Evolutionary conservation across 805 yeast species (phyloP).

Genomic region (Yarrowia sp.): DNA sequence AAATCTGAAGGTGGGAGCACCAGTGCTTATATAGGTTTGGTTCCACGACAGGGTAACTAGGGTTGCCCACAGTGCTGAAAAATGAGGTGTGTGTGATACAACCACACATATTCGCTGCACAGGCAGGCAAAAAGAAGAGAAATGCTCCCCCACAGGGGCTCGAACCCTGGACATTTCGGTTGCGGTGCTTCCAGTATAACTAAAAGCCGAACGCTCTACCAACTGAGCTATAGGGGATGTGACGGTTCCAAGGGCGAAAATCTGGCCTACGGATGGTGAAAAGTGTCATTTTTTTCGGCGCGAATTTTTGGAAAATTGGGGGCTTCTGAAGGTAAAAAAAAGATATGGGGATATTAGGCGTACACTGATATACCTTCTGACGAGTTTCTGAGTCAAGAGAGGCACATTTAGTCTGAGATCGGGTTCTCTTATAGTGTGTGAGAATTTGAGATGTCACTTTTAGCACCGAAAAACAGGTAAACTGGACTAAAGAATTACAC

Average conservation of each 20-base stretch:
- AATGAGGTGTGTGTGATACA: neutral
- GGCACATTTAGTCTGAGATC: too few species aligned
- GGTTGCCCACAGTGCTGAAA: constrained; percentile 18
- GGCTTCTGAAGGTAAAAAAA: neutral
- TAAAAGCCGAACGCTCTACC: constrained; percentile 49
- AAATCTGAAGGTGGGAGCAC: neutral
- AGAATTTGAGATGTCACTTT: too few species aligned
- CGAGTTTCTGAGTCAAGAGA: too few species aligned
- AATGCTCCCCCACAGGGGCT: constrained; percentile 64
- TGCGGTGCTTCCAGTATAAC: constrained; percentile 34
- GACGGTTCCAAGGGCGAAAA: constrained; percentile 8
- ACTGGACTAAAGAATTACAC: too few species aligned
- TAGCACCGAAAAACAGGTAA: too few species aligned
- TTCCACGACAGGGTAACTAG: constrained; percentile 22
- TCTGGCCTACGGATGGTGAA: neutral
- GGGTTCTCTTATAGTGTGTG: too few species aligned
- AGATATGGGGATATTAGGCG: too few species aligned
- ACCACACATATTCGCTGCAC: neutral
- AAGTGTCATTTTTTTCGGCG: neutral
- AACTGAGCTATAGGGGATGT: constrained; percentile 37
- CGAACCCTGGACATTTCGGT: constrained; percentile 70
- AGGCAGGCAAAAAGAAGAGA: neutral
- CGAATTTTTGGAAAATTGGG: neutral
- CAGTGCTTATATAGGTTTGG: neutral
- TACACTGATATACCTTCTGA: too few species aligned